Percentiles rank a stretch among this genome's conserved stretches.
Conservation (phyloP, 768 basidiomycete genomes). For the Russula olivacea region DNA sequence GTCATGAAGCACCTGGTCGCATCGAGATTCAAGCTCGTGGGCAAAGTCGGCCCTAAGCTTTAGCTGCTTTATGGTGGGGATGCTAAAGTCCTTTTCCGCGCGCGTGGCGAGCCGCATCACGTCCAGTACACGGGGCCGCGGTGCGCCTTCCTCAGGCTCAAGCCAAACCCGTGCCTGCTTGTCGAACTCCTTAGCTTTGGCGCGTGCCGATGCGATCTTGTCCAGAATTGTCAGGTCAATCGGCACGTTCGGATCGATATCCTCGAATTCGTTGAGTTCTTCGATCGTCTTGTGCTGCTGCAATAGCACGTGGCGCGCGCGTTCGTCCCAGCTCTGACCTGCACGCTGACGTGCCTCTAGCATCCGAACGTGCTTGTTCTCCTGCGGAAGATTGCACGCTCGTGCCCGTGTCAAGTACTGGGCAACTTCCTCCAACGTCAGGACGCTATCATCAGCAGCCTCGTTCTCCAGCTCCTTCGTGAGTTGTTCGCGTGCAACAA, state of each 20-base stretch:
- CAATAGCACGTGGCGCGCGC: constrained; percentile 57
- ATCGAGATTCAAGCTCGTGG: constrained; percentile 67
- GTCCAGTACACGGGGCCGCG: constrained; percentile 60
- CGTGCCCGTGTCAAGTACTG: constrained; percentile 64
- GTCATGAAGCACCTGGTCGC: constrained; percentile 66
- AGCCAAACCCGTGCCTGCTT: constrained; percentile 72
- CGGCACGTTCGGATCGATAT: constrained; percentile 59
- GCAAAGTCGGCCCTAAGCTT: constrained; percentile 70
- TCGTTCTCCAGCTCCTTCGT: constrained; percentile 69
- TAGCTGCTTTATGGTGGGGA: constrained; percentile 57
- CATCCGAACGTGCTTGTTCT: constrained; percentile 59
- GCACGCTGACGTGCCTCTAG: constrained; percentile 58
- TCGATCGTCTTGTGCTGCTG: constrained; percentile 69
- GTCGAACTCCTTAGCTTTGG: constrained; percentile 73
- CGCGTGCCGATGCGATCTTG: constrained; percentile 55
- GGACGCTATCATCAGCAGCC: constrained; percentile 52
- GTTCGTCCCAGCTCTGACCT: constrained; percentile 74
- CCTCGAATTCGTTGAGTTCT: constrained; percentile 68
- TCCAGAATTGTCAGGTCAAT: constrained; percentile 63
- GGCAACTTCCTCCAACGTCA: constrained; percentile 75
- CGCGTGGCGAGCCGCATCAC: constrained; percentile 61
- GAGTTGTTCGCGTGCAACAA: constrained; percentile 75
- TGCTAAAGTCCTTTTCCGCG: constrained; percentile 73
- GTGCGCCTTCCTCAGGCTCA: constrained; percentile 46
- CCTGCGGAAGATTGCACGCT: constrained; percentile 55